Percentiles rank a stretch among this genome's conserved stretches.
phyloP scores from a whole-genome alignment of 257 asterid species.

The Phtheirospermum japonicum region DNA sequence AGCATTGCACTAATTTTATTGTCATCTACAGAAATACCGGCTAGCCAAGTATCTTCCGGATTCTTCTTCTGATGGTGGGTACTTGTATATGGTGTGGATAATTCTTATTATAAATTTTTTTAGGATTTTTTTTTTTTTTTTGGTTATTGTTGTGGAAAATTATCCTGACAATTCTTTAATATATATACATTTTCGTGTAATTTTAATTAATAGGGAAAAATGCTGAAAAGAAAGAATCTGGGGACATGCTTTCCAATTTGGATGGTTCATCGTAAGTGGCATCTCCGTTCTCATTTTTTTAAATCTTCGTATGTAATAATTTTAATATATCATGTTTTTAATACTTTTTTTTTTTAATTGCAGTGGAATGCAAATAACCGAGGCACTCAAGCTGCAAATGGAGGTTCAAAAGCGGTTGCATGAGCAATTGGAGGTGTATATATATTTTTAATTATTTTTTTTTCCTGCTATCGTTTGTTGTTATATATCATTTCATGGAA shows the following conservation, averaged over 20 bases:
- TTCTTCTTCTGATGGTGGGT: constrained; percentile 82
- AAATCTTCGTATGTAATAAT: background rate
- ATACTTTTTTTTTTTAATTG: background rate
- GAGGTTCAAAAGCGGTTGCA: constrained; percentile 97
- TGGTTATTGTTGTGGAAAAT: background rate
- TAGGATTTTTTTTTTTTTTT: background rate
- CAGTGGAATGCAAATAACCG: constrained; percentile 86
- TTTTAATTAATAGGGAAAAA: constrained; percentile 47
- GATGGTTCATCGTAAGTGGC: constrained; percentile 85
- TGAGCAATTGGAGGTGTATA: constrained; percentile 89
- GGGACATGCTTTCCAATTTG: constrained; percentile 63
- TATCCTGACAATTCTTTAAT: background rate
- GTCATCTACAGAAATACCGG: constrained; percentile 70
- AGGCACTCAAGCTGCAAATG: constrained; percentile 97
- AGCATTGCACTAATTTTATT: constrained; percentile 19
- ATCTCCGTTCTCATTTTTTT: constrained; percentile 24
- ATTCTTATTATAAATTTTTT: constrained; percentile 1
- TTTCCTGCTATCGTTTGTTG: background rate
- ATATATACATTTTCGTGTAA: constrained; percentile 1
- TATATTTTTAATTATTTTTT: background rate
- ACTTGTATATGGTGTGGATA: constrained; percentile 4
- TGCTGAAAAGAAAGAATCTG: constrained; percentile 75
- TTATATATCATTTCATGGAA: background rate
- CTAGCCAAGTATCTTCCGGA: constrained; percentile 98
- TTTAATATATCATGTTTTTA: background rate